phyloP scores from a whole-genome alignment of 2,329 filamentous ascomycete species.

The Magnaporthales sp. region DNA sequence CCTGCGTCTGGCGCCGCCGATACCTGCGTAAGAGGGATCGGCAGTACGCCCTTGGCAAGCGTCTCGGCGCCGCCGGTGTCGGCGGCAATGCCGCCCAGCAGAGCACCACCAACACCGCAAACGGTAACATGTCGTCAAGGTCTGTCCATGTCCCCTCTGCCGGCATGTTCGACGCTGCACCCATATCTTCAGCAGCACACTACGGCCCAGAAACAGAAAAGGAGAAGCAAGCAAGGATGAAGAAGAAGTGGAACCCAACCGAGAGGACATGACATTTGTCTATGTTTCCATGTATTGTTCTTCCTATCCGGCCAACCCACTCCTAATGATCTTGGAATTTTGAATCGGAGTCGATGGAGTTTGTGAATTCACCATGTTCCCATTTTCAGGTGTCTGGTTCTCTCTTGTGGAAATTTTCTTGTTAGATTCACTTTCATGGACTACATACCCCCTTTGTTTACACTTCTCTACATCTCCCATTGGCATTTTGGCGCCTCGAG shows the following conservation, averaged over 20 bases:
- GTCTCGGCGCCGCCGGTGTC: conserved; percentile 23
- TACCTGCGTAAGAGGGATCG: conserved; percentile 63
- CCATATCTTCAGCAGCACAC: conserved; percentile 19
- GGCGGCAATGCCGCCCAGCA: conserved; percentile 20
- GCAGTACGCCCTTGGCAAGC: conserved; percentile 38
- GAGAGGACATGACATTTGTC: conserved; percentile 27
- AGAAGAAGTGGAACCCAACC: conserved; percentile 38
- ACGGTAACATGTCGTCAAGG: conserved; percentile 14
- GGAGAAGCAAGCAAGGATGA: conserved; percentile 22
- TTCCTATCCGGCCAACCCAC: too few species aligned
- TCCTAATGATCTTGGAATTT: neutral
- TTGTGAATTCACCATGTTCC: neutral
- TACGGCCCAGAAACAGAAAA: conserved; percentile 21
- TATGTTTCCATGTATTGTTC: neutral
- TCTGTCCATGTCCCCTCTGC: conserved; percentile 23
- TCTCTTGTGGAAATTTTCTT: neutral
- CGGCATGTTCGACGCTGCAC: conserved; percentile 29
- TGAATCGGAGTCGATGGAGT: neutral
- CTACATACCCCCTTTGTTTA: neutral
- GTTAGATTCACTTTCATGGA: neutral
- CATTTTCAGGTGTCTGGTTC: neutral
- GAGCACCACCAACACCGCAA: neutral
- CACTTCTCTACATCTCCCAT: neutral
- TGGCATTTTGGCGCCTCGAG: neutral
- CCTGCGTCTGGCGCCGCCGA: conserved; percentile 63